Evolutionary conservation across 1,139 yeast species (phyloP), one percentile per base, ranked within the genome.

Genomic region (Saccharomyces hybrid): DNA sequence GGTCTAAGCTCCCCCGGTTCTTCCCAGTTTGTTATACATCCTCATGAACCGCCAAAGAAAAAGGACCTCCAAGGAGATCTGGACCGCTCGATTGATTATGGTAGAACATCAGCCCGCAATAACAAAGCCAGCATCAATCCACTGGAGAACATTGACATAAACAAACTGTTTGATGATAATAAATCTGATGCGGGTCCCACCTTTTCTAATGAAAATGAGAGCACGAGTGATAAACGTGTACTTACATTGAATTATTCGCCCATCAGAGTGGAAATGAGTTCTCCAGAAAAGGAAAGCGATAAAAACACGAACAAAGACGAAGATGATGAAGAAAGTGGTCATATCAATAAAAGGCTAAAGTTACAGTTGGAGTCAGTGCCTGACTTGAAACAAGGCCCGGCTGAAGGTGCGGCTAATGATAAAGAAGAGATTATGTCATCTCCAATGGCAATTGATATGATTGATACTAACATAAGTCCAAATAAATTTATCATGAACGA

Each of bases 271-370:
- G 64, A 62, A 16, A 38, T 57, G 26, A 57, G 61, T 31, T 62
- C 66, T 11, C 65, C 65, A 5, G 51, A 55, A 13, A 58, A 57
- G 50, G 52, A 54, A 4, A 51, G 38, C 27, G 50, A 48, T 5
- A 54, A 47, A 6, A 51, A 55, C 30, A 64, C 59, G 30, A 54
- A 52, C 13, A n/a, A n/a, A n/a, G n/a, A n/a, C n/a, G n/a, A n/a
- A n/a, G n/a, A n/a, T n/a, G n/a, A n/a, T n/a, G n/a, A 58, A 34
- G 66, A 67, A 20, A 66, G 70, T 5, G 70, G 63, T 31, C 68
- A 71, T 11, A 48, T 48, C 3, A 47, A 53, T 16, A 61, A 61
- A 31, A 56, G 51, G 30, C 49, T 58, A 48, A 62, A 56, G 42
- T 30, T 63, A 25, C 58, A 58, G 28, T 47, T 60, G 25, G 57